A percentile compares a stretch with the other conserved stretches of the same genome.
These are phyloP conservation scores for Kodamaea laetipori DNA, from an alignment of 805 yeast species.

Conservation along the genomic window DNA sequence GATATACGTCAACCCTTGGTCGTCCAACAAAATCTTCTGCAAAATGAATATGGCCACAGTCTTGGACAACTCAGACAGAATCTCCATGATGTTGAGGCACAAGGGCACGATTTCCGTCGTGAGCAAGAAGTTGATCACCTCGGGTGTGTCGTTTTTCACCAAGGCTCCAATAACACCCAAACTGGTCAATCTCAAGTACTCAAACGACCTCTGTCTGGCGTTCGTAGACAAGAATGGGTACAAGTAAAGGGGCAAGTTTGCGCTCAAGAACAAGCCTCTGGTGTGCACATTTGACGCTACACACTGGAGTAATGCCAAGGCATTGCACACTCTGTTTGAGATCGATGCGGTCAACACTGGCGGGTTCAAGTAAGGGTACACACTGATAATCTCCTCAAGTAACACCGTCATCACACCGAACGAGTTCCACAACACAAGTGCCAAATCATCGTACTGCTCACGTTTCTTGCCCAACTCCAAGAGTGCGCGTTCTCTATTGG, in stretches of 20 bases:
- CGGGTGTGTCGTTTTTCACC: conserved; percentile 94
- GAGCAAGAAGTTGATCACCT: conserved; percentile 85
- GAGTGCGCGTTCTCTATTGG: conserved; percentile 89
- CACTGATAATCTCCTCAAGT: conserved; percentile 84
- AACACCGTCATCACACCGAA: conserved; percentile 95
- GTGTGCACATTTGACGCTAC: conserved; percentile 96
- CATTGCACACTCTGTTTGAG: conserved; percentile 93
- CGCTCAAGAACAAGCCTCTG: conserved; percentile 77
- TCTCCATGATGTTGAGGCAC: conserved; percentile 92
- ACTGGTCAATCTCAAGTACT: conserved; percentile 87
- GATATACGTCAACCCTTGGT: conserved; percentile 84
- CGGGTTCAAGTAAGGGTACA: conserved; percentile 87
- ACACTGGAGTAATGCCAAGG: conserved; percentile 90
- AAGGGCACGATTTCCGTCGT: conserved; percentile 97
- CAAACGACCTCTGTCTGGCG: conserved; percentile 90
- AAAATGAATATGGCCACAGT: conserved; percentile 96
- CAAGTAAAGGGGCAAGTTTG: conserved; percentile 87
- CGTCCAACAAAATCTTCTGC: conserved; percentile 89
- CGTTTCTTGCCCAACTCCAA: conserved; percentile 91
- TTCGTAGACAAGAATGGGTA: conserved; percentile 94
- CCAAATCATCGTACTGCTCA: conserved; percentile 92
- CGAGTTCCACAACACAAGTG: conserved; percentile 91
- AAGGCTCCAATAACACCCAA: conserved; percentile 96
- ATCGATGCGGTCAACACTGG: conserved; percentile 83
- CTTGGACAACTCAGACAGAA: conserved; percentile 88